Evolutionary conservation across 2,329 filamentous ascomycete genomes (phyloP).

Genomic region (Chalaropsis thielavioides): DNA sequence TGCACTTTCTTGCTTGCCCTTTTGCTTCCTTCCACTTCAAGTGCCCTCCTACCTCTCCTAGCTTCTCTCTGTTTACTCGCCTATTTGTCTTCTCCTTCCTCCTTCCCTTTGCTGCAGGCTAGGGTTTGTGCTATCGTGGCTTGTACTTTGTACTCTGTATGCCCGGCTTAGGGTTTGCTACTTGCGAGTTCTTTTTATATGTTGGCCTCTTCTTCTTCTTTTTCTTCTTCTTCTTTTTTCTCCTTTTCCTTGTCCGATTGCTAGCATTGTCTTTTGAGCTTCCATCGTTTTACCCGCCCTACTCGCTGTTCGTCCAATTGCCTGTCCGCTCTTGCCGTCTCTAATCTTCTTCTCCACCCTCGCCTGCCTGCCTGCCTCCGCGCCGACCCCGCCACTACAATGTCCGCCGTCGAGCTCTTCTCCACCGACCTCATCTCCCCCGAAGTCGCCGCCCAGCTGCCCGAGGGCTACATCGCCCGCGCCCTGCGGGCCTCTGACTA

Average conservation of each 20-base stretch:
- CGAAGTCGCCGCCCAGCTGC: slow-evolving; percentile 55
- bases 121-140: not conserved
- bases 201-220: not conserved
- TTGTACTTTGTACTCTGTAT: not conserved
- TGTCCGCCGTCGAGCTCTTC: slow-evolving; percentile 40
- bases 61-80: not conserved
- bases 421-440: slow-evolving; percentile 61
- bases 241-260: not conserved
- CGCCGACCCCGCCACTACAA: not conserved
- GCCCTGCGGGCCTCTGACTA: slow-evolving; percentile 68
- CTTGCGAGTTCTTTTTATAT: not conserved
- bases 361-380: not conserved
- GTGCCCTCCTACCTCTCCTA: not conserved
- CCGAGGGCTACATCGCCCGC: slow-evolving; percentile 68
- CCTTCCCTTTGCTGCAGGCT: not conserved
- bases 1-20: not conserved
- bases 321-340: not conserved
- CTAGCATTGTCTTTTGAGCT: not conserved
- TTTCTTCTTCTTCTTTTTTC: not conserved
- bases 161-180: not conserved
- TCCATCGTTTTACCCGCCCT: no score
- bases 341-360: not conserved
- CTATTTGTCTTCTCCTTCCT: no score
- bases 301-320: not conserved
- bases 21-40: not conserved